These are phyloP conservation scores for Microsporum canis DNA, from an alignment of 2,329 filamentous ascomycete genomes.

Conservation along the genomic window DNA sequence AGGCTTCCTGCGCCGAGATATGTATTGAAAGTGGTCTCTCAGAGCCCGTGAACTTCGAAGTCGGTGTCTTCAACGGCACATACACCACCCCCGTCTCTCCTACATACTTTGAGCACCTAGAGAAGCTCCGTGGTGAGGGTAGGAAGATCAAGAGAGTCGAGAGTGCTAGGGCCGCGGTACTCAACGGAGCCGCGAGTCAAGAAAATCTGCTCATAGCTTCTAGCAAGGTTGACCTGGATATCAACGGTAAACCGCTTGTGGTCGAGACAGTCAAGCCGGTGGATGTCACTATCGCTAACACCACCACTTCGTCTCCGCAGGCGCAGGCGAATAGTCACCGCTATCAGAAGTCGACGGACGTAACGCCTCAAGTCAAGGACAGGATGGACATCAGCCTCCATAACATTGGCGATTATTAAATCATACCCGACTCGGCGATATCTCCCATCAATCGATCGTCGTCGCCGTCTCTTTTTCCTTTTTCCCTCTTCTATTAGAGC, in stretches of 20 bases:
- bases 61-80: constrained; percentile 81
- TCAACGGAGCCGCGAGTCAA: constrained; percentile 50
- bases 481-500: background rate
- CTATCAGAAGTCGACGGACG: constrained; percentile 11
- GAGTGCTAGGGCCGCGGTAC: constrained; percentile 52
- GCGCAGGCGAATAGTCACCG: background rate
- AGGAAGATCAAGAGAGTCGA: constrained; percentile 56
- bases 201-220: constrained; percentile 52
- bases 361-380: constrained; percentile 35
- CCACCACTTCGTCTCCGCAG: background rate
- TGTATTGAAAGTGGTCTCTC: constrained; percentile 43
- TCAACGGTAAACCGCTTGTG: constrained; percentile 40
- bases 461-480: background rate
- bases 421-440: background rate
- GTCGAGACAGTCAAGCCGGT: constrained; percentile 34
- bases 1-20: constrained; percentile 63
- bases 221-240: constrained; percentile 49
- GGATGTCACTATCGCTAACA: constrained; percentile 10
- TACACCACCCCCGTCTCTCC: constrained; percentile 72
- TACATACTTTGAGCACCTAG: constrained; percentile 72
- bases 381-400: constrained; percentile 52
- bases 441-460: background rate
- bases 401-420: constrained; percentile 41
- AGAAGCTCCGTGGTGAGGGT: constrained; percentile 58
- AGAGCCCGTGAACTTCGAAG: constrained; percentile 59